Evolutionary conservation across 2,329 filamentous ascomycete genomes (phyloP).

Genomic region (Diaporthe velutina): DNA sequence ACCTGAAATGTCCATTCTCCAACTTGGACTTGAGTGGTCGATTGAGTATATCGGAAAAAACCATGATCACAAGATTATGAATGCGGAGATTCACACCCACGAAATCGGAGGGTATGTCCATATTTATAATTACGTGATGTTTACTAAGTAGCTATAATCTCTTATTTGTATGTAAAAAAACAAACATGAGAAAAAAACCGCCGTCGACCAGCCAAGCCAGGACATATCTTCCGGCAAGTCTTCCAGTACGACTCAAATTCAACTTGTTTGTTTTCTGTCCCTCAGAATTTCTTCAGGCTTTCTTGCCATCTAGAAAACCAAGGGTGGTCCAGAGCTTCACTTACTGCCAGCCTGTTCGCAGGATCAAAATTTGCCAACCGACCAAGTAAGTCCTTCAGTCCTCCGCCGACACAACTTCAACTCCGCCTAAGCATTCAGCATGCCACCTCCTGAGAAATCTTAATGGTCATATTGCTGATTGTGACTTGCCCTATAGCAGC

Average conservation of each 20-base stretch:
- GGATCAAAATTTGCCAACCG: slow-evolving; percentile 21
- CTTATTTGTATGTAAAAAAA: background rate
- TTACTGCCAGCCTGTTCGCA: slow-evolving; percentile 2
- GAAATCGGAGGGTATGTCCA: too few relatives aligned
- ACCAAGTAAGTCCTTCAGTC: slow-evolving; percentile 3
- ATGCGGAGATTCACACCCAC: too few relatives aligned
- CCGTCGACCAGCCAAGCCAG: background rate
- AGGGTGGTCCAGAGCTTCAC: slow-evolving; percentile 21
- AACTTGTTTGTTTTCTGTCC: background rate
- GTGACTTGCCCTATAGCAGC: background rate
- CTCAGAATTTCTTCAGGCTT: background rate
- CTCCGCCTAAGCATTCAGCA: background rate
- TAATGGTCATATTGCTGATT: background rate
- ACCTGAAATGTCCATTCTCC: too few relatives aligned
- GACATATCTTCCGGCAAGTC: background rate
- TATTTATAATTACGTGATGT: too few relatives aligned
- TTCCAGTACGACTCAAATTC: background rate
- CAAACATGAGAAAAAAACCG: background rate
- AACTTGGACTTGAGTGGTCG: background rate
- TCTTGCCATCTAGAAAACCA: background rate
- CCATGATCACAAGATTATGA: background rate
- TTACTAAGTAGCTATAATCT: too few relatives aligned
- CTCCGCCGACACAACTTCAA: background rate
- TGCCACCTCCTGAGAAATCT: background rate
- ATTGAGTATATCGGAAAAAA: too few relatives aligned